phyloP scores from a whole-genome alignment of 1,284 basidiomycete species.

The Trametes sp. region DNA sequence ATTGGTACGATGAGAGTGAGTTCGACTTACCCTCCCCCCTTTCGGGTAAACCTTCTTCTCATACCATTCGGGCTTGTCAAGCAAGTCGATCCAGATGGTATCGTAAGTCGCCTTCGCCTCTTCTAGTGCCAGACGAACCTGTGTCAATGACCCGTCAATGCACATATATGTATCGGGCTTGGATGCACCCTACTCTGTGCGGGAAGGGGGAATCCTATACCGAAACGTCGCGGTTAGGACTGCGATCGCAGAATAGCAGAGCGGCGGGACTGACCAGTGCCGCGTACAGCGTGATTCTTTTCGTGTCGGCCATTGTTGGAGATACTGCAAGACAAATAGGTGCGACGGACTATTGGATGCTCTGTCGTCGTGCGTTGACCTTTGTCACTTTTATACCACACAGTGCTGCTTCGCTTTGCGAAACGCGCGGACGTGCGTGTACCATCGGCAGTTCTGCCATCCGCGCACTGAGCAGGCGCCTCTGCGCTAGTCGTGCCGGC shows the following conservation, averaged over 20 bases:
- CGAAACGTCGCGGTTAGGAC: too few relatives aligned
- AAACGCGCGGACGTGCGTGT: neutral
- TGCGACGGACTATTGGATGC: neutral
- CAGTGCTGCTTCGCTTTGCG: neutral
- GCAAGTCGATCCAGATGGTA: constrained; percentile 61
- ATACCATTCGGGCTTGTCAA: constrained; percentile 73
- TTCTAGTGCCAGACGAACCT: constrained; percentile 49
- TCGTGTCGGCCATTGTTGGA: neutral
- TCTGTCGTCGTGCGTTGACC: neutral
- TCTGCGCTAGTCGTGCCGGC: too few relatives aligned
- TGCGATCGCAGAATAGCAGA: too few relatives aligned
- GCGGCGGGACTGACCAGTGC: constrained; percentile 46
- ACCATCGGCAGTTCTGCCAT: neutral
- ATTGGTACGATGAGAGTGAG: neutral
- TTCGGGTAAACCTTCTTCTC: constrained; percentile 65
- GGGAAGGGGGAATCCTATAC: constrained; percentile 8
- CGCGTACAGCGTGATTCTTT: constrained; percentile 55
- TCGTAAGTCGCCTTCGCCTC: constrained; percentile 59
- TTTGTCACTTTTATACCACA: neutral
- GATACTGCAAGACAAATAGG: neutral
- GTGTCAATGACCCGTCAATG: neutral
- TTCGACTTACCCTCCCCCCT: constrained; percentile 53
- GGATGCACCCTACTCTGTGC: neutral
- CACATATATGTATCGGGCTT: neutral
- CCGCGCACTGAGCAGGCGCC: too few relatives aligned